Conservation (phyloP, 495 filamentous ascomycete species). For the Astrothelium macrocarpum region DNA sequence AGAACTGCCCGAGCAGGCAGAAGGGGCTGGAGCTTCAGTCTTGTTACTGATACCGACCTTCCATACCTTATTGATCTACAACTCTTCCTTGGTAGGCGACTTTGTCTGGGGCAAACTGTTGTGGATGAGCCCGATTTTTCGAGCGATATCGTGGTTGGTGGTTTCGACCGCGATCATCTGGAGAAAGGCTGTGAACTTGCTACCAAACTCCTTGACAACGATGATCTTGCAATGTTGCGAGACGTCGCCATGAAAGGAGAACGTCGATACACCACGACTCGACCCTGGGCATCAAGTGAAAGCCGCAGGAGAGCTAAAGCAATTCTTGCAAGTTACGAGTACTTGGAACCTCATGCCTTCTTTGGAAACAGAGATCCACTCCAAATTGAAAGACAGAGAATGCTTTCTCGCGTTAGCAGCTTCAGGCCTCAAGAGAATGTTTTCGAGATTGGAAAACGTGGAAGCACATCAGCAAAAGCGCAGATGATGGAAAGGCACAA, state of each 20-base stretch:
- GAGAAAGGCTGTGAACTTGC: slow-evolving; percentile 70
- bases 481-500: slow-evolving; percentile 62
- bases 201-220: slow-evolving; percentile 61
- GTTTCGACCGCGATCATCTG: slow-evolving; percentile 56
- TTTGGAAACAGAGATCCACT: slow-evolving; percentile 59
- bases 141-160: slow-evolving; percentile 70
- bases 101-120: slow-evolving; percentile 54
- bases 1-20: slow-evolving; percentile 88
- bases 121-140: slow-evolving; percentile 56
- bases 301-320: slow-evolving; percentile 78
- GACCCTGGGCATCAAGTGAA: slow-evolving; percentile 77
- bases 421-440: slow-evolving; percentile 88
- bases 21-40: slow-evolving; percentile 87
- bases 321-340: slow-evolving; percentile 54
- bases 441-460: slow-evolving; percentile 77
- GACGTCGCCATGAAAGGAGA: slow-evolving; percentile 78
- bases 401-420: slow-evolving; percentile 74
- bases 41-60: slow-evolving; percentile 73
- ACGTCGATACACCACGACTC: slow-evolving; percentile 79
- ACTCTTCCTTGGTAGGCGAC: slow-evolving; percentile 73
- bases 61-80: slow-evolving; percentile 93
- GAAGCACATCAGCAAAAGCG: slow-evolving; percentile 55
- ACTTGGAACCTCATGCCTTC: slow-evolving; percentile 61
- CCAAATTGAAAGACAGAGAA: slow-evolving; percentile 56
- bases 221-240: slow-evolving; percentile 60